Evolutionary conservation across 2,329 filamentous ascomycete genomes (phyloP), one percentile per base, ranked within the genome.

Genomic region (Fusarium foetens): DNA sequence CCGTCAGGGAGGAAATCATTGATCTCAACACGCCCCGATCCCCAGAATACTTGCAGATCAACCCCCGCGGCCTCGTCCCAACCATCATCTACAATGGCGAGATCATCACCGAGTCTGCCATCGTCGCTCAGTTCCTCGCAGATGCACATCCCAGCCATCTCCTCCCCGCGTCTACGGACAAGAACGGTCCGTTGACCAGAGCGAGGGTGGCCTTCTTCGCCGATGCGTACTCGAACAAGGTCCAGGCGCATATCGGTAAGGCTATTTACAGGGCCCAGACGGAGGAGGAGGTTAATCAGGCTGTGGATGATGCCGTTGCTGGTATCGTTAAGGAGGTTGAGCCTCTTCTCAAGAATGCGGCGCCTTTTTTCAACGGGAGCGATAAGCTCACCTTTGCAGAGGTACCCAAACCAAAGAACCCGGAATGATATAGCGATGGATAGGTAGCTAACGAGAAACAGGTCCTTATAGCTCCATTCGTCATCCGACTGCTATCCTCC

Each of bases 61-160:
- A 95, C 83, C 93, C 93, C 72, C 90, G 93, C 63, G 94, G 94
- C 19, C 88, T 94, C 6, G 93, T 96, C 8, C 93, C 94, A 1
- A 83, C 90, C 0, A 82, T 96, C 62, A 86, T 88, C 29, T 92
- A 92, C 84, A 86, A 89, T 70, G 86, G 85, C 68, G 86, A 92
- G 70, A 91, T 93, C 78, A 85, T 96, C 77, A 90, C 88, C 58
- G 93, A 96, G 80, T 94, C 92, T 5, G 90, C 84, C 70, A 88
- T 95, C 69, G 89, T 95, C n/a, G 81, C 90, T 3, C 89, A 92
- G 73, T 95, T 94, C 82, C 80, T 90, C 7, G 90, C 87, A 46
- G 93, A 96, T 77, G 84, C 87, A 0, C 89, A 92, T 78, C 92
- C 93, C 4, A 91, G 89, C 5, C 88, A 91, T 72, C 85, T 95